phyloP scores from a whole-genome alignment of 1,284 basidiomycete species.

The Moesziomyces sp. region DNA sequence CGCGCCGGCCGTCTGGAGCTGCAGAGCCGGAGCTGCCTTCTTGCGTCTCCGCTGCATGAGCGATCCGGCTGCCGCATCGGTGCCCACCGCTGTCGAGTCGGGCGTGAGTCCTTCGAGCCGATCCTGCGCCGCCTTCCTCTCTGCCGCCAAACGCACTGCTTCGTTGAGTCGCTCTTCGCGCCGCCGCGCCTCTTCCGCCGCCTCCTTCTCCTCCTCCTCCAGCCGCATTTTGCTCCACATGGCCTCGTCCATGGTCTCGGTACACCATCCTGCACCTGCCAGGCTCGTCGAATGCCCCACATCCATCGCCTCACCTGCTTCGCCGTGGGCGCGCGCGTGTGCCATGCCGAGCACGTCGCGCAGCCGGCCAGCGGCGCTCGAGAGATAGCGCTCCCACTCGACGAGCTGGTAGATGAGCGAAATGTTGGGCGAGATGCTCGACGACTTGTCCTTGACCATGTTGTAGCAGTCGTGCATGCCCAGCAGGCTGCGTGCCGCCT shows the following conservation, averaged over 20 bases:
- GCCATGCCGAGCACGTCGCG: conserved; percentile 36
- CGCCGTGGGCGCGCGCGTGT: not conserved
- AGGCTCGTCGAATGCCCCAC: conserved; percentile 2
- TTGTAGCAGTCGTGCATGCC: conserved; percentile 93
- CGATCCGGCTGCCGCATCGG: conserved; percentile 19
- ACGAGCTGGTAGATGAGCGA: conserved; percentile 95
- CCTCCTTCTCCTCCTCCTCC: conserved; percentile 60
- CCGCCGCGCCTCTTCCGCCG: conserved; percentile 43
- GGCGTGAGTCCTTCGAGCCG: conserved; percentile 30
- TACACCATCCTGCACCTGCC: conserved; percentile 47
- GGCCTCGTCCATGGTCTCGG: conserved; percentile 60
- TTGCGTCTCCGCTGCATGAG: conserved; percentile 44
- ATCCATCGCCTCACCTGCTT: not conserved
- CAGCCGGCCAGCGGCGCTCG: conserved; percentile 40
- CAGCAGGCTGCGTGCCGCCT: conserved; percentile 42
- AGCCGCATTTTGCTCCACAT: conserved; percentile 62
- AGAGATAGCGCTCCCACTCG: conserved; percentile 86
- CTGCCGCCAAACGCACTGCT: conserved; percentile 32
- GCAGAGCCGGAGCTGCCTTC: conserved; percentile 34
- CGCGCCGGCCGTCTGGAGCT: conserved; percentile 22
- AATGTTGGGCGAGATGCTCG: conserved; percentile 76
- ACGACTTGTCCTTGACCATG: conserved; percentile 73
- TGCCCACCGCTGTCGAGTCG: conserved; percentile 2
- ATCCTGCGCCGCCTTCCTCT: conserved; percentile 43
- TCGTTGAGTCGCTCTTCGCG: conserved; percentile 46